Evolutionary conservation across 2,329 filamentous ascomycete genomes (phyloP), one percentile per base, ranked within the genome.

Genomic region (Paecilomyces niveus): DNA sequence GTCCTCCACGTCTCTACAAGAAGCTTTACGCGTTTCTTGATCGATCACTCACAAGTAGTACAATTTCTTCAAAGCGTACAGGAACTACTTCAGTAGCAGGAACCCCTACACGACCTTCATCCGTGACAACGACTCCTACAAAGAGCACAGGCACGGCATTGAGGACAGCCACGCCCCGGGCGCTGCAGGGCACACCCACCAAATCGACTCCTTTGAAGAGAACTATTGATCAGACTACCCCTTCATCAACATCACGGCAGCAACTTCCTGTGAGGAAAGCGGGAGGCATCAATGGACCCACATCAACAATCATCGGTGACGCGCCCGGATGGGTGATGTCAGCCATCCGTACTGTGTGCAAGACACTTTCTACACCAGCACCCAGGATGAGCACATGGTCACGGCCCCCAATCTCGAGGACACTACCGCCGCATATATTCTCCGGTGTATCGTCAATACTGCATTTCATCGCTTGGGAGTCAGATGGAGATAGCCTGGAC

Each of bases 21-120:
- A 90, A 90, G 59, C 80, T 97, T 39, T 94, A 92, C 72, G 79
- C 79, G 32, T 92, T 93, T 70, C 84, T 97, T 60, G 88, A 93
- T 65, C 85, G 84, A 57, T 86, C 87, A 49, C 79, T 97, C 4
- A 61, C 66, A 10, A 60, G 69, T 54, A 68, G 78, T 35, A 68
- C 70, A 7, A 61, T 65, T 18, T 67, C 63, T 3, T 62, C 71
- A n/a, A 75, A 72, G 58, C 72, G 70, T 35, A 70, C 75, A 58
- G 68, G 67, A n/a, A 69, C 65, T 52, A 58, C 52, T 13, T 68
- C 70, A 1, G 39, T 45, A 7, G 24, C 54, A 9, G 22, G 45
- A 10, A 62, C 60, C n/a, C 60, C 60, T 3, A 54, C 31, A 18
- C 56, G 53, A 22, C 15, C 55, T 33, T 54, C 58, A 4, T 58